Base-by-base conservation (phyloP, 345 rosid species). In the Syzygium oleosum region DNA sequence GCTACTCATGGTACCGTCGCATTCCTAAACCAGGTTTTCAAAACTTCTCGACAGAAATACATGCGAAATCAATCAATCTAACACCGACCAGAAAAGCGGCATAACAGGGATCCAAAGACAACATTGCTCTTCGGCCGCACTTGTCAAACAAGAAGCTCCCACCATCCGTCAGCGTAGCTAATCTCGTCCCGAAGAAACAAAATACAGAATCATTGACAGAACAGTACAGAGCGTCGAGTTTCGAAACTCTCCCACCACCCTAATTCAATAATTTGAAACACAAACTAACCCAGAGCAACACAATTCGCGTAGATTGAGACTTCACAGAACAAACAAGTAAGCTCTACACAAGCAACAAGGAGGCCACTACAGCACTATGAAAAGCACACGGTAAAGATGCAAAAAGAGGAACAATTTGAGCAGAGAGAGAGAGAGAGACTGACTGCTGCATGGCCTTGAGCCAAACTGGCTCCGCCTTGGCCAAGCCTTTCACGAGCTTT, bases 401-500 rank as follows among this genome's bases (percentile, higher is more conserved):
- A 52, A 41, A 63, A 25, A 27, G 23, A 78, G 43, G 46, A 14
- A 25, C 15, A 46, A 7, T 46, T 38, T 51, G 46, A 29, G 16
- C 7, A 59, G 53, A 27, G 12, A 52, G 87, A 58, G 87, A 58
- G 83, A 87, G 41, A 89, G 90, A 85, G 61, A 89, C 91, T 89
- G 51, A 96, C 98, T 93, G 94, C 92, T 95, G 95, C 99, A 97
- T 95, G 89, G 99, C 93, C 93, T 95, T 97, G 88, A 96, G 96
- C 98, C 99, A 95, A 84, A 89, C 88, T 85, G 97, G 98, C 89
- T 95, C 96, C 4, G 94, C 91, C 77, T 89, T 95, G 85, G 96
- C 98, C 85, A 97, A 85, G 49, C 99, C 99, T 89, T 95, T 95
- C 53, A 95, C 98, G 85, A 97, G 96, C 93, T 91, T 97, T 88